Conservation (phyloP, 306 rosid species). For the Begonia fuchsioides region DNA sequence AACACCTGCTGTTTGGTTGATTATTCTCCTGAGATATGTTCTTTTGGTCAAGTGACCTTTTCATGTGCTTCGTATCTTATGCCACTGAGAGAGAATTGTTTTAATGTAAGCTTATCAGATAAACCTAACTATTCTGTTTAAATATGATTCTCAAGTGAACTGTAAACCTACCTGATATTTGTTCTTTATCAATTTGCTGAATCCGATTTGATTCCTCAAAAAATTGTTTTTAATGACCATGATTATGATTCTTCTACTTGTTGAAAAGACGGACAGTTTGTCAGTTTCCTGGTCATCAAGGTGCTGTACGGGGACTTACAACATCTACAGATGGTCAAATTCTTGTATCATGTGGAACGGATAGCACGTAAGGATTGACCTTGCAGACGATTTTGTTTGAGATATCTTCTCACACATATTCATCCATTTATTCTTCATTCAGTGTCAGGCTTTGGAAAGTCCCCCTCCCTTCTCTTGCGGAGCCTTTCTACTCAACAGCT, state of each 20-base stretch:
- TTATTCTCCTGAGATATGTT: too few relatives aligned
- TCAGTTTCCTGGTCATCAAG: conserved; percentile 86
- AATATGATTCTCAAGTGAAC: too few relatives aligned
- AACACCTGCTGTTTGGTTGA: too few relatives aligned
- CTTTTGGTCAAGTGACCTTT: too few relatives aligned
- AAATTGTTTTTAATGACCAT: too few relatives aligned
- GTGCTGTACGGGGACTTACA: conserved; percentile 77
- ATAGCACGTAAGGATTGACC: conserved; percentile 55
- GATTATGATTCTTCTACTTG: neutral
- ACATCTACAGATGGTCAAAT: conserved; percentile 61
- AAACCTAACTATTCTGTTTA: too few relatives aligned
- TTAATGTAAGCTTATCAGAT: too few relatives aligned
- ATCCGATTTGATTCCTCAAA: too few relatives aligned
- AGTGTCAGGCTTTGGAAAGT: conserved; percentile 84
- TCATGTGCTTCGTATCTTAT: too few relatives aligned
- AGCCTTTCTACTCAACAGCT: conserved; percentile 21
- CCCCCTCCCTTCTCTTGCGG: conserved; percentile 35
- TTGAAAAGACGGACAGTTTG: conserved; percentile 44
- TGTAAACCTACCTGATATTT: too few relatives aligned
- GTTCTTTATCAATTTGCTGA: too few relatives aligned
- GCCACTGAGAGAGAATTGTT: too few relatives aligned
- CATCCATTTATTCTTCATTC: conserved; percentile 5
- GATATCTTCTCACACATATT: neutral
- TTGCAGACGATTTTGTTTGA: neutral
- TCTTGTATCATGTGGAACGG: conserved; percentile 89